These are phyloP conservation scores for Nemania serpens DNA, from an alignment of 2,329 filamentous ascomycete genomes.

Conservation along the genomic window DNA sequence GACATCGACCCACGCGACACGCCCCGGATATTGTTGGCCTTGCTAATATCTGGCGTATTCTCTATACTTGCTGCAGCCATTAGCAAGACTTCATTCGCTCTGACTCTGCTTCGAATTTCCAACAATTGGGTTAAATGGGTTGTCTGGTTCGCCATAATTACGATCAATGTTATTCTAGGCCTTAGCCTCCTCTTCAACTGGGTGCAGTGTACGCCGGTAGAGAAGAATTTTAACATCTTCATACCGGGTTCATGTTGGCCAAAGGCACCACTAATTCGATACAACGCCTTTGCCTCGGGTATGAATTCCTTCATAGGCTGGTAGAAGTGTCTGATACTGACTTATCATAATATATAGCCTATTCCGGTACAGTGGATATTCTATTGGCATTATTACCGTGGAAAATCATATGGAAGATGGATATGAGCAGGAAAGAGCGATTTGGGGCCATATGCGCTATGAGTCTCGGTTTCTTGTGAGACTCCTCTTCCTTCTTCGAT, in stretches of 20 bases:
- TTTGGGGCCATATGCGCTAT: constrained; percentile 48
- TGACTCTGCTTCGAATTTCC: constrained; percentile 44
- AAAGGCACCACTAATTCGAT: constrained; percentile 36
- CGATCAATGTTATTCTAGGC: constrained; percentile 40
- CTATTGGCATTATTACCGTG: constrained; percentile 47
- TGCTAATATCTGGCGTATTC: constrained; percentile 32
- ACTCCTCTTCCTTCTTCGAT: neutral
- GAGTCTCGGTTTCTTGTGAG: constrained; percentile 50
- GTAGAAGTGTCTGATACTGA: too few species aligned
- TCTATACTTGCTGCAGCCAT: constrained; percentile 40
- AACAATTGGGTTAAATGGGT: constrained; percentile 35
- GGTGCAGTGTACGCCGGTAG: constrained; percentile 39
- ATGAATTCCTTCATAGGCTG: constrained; percentile 1
- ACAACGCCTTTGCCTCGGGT: constrained; percentile 42
- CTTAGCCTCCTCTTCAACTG: constrained; percentile 39
- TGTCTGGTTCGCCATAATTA: constrained; percentile 43
- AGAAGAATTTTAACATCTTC: constrained; percentile 38
- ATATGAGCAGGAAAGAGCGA: constrained; percentile 48
- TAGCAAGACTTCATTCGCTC: constrained; percentile 47
- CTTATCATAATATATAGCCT: constrained; percentile 27
- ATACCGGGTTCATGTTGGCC: constrained; percentile 41
- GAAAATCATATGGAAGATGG: constrained; percentile 47
- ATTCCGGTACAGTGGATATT: constrained; percentile 47
- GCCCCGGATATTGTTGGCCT: constrained; percentile 28
- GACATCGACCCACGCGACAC: constrained; percentile 20